Percentiles rank a stretch among this genome's conserved stretches.
phyloP scores from a whole-genome alignment of 1,284 basidiomycete species.

The Xerocomus nothofagi region DNA sequence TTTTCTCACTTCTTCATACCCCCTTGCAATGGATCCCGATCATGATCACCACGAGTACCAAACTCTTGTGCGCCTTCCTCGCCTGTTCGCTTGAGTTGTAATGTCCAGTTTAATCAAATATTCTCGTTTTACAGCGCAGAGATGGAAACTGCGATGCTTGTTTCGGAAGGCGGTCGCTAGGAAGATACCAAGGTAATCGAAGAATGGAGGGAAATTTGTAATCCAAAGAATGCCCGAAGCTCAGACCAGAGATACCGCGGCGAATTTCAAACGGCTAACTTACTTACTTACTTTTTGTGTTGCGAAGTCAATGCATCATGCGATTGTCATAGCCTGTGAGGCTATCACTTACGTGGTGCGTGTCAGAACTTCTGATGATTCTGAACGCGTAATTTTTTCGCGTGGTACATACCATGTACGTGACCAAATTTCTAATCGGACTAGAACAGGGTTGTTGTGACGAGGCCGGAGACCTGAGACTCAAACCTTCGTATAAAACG shows the following conservation, averaged over 20 bases:
- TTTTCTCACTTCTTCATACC: conserved; percentile 14
- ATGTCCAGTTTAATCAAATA: conserved; percentile 19
- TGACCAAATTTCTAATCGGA: conserved; percentile 2
- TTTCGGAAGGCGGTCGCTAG: conserved; percentile 13
- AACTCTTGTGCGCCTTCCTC: conserved; percentile 6
- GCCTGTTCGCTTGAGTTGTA: conserved; percentile 22
- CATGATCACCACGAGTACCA: conserved; percentile 18
- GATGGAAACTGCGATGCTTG: conserved; percentile 15
- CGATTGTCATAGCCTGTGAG: conserved; percentile 25
- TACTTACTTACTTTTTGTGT: conserved; percentile 5
- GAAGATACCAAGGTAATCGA: conserved; percentile 23
- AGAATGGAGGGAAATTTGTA: conserved; percentile 22
- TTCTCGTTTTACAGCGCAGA: conserved; percentile 7
- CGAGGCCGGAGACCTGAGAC: conserved; percentile 2
- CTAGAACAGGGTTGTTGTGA: conserved; percentile 17
- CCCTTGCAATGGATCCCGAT: conserved; percentile 25
- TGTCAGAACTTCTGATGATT: conserved; percentile 12
- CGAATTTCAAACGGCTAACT: conserved; percentile 18
- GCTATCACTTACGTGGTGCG: conserved; percentile 33
- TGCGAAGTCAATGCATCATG: conserved; percentile 17
- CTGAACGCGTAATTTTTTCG: conserved; percentile 14
- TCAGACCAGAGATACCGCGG: conserved; percentile 31
- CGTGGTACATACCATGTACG: conserved; percentile 4
- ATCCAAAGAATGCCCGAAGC: conserved; percentile 21
- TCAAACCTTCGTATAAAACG: conserved; percentile 23